Conservation (phyloP, 345 rosid species). For the Trapa bicornis region DNA sequence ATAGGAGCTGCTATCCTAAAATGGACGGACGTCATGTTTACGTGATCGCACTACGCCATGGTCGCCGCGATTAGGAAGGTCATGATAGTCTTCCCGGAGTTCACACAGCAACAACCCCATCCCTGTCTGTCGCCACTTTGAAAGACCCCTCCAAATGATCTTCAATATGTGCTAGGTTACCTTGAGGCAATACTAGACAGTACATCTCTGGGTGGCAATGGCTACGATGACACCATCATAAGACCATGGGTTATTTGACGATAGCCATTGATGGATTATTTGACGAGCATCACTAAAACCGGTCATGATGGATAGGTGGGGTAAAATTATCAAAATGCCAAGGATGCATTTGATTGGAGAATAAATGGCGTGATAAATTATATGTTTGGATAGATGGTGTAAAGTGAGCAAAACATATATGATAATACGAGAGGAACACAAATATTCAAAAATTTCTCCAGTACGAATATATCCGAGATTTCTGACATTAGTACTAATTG, state of each 20-base stretch:
- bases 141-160: conserved; percentile 41
- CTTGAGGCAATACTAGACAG: conserved; percentile 71
- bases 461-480: too few species aligned
- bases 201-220: conserved; percentile 8
- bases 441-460: too few species aligned
- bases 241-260: conserved; percentile 70
- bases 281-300: conserved; percentile 20
- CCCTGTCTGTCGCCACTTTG: conserved; percentile 7
- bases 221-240: conserved; percentile 11
- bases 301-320: conserved; percentile 52
- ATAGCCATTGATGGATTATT: conserved; percentile 57
- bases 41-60: conserved; percentile 6
- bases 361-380: too few species aligned
- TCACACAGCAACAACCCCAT: conserved; percentile 4
- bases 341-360: too few species aligned
- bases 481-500: too few species aligned
- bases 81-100: conserved; percentile 7
- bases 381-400: too few species aligned
- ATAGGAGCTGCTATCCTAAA: too few species aligned
- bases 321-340: not conserved
- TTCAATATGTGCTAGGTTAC: conserved; percentile 66
- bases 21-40: conserved; percentile 8
- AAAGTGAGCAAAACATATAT: too few species aligned
- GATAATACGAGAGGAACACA: too few species aligned
- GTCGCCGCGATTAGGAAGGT: conserved; percentile 17